These are phyloP conservation scores for Ophiostoma piceae DNA, from an alignment of 2,329 filamentous ascomycete genomes.

Conservation along the genomic window DNA sequence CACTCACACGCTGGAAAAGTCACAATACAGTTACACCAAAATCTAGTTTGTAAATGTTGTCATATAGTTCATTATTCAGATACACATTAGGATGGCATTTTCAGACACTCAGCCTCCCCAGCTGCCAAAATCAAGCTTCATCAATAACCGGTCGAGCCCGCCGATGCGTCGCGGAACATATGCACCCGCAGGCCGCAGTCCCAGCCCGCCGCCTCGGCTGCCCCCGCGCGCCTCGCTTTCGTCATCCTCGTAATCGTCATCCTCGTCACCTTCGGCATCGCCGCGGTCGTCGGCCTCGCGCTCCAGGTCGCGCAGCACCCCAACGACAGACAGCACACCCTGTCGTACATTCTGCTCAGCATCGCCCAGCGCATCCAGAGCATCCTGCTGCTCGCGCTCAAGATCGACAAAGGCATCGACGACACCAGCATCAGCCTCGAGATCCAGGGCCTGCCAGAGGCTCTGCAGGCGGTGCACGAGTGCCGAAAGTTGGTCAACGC, in stretches of 20 bases:
- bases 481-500: constrained; percentile 76
- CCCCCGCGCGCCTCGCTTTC: constrained; percentile 36
- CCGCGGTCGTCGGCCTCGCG: constrained; percentile 33
- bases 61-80: constrained; percentile 2
- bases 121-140: constrained; percentile 76
- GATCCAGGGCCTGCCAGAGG: constrained; percentile 71
- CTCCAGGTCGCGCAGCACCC: constrained; percentile 41
- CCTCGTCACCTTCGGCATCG: constrained; percentile 28
- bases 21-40: neutral
- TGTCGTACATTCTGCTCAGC: constrained; percentile 60
- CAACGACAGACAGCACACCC: constrained; percentile 64
- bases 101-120: constrained; percentile 37
- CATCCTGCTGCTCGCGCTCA: constrained; percentile 64
- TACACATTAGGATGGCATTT: neutral
- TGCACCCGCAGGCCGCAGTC: constrained; percentile 40
- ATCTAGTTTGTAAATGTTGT: neutral
- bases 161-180: constrained; percentile 70
- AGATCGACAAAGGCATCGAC: constrained; percentile 70
- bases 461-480: constrained; percentile 69
- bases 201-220: constrained; percentile 31
- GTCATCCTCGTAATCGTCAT: constrained; percentile 12
- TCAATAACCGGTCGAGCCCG: constrained; percentile 76
- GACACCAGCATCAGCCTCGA: constrained; percentile 76
- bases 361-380: constrained; percentile 58
- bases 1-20: neutral